Evolutionary conservation across 2,329 filamentous ascomycete species (phyloP).

Genomic region (Scytalidium lignicola): DNA sequence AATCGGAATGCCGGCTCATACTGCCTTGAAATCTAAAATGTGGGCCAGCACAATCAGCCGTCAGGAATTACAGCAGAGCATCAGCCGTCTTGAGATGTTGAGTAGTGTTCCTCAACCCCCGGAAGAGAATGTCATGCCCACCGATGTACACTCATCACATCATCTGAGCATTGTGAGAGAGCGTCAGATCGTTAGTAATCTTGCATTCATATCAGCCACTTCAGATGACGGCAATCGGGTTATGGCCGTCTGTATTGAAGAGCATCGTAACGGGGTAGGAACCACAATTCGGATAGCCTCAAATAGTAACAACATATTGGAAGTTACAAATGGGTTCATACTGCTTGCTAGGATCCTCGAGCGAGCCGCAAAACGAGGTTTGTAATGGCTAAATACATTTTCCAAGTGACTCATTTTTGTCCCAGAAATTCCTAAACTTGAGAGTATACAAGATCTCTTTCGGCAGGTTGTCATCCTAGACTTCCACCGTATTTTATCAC

Average conservation of each 20-base stretch:
- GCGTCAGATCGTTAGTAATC: conserved; percentile 17
- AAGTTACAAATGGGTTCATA: conserved; percentile 10
- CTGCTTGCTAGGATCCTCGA: conserved; percentile 15
- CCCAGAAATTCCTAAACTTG: conserved; percentile 9
- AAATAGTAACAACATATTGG: conserved; percentile 15
- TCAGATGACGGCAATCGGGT: conserved; percentile 14
- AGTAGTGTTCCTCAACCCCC: conserved; percentile 10
- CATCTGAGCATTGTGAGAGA: conserved; percentile 10
- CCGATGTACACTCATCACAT: not conserved
- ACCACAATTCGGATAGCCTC: conserved; percentile 19
- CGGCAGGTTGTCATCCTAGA: conserved; percentile 18
- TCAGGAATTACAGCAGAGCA: conserved; percentile 7
- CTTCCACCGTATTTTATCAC: conserved; percentile 16
- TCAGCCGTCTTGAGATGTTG: conserved; percentile 4
- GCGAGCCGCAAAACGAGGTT: conserved; percentile 14
- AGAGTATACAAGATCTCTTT: conserved; percentile 15
- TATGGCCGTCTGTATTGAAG: conserved; percentile 21
- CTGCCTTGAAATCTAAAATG: no score
- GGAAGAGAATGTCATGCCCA: conserved; percentile 1
- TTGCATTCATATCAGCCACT: conserved; percentile 19
- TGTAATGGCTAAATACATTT: not conserved
- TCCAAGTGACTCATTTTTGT: not conserved
- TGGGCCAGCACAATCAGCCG: conserved; percentile 11
- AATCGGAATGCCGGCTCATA: no score
- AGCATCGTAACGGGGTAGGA: conserved; percentile 10